phyloP scores from a whole-genome alignment of 1,284 basidiomycete genomes.

The Puccinia hordei region DNA sequence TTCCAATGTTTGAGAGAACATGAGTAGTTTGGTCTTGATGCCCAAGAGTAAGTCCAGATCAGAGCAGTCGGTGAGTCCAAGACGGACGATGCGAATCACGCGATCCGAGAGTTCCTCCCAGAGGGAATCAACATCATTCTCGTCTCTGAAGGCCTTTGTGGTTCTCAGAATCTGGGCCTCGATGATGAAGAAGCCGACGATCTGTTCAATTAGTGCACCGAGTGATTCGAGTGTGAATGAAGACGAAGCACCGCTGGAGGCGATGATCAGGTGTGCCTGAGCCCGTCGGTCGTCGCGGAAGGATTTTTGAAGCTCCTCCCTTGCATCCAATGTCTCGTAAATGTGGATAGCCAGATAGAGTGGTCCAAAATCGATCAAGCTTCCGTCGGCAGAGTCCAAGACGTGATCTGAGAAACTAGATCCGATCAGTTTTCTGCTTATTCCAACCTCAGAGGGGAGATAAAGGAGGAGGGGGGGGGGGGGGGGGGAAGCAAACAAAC shows the following conservation, averaged over 20 bases:
- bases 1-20: conserved; percentile 91
- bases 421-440: conserved; percentile 1
- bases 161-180: conserved; percentile 90
- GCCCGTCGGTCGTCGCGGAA: conserved; percentile 96
- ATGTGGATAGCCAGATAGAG: conserved; percentile 97
- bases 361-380: conserved; percentile 89
- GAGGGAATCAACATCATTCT: conserved; percentile 88
- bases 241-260: conserved; percentile 60
- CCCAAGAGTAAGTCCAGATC: conserved; percentile 80
- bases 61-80: conserved; percentile 72
- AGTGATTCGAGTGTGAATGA: conserved; percentile 62
- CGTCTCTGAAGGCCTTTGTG: conserved; percentile 70
- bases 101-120: conserved; percentile 87
- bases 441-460: not conserved
- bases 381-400: conserved; percentile 77
- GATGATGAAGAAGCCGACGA: conserved; percentile 98
- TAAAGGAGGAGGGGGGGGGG: too few species aligned
- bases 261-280: conserved; percentile 93
- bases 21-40: conserved; percentile 80
- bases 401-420: conserved; percentile 72
- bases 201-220: conserved; percentile 76
- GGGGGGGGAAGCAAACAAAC: conserved; percentile 64
- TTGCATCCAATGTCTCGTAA: conserved; percentile 83
- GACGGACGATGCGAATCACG: conserved; percentile 74
- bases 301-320: conserved; percentile 83